Percentiles rank a stretch among this genome's conserved stretches.
phyloP scores from a whole-genome alignment of 257 asterid genomes.

The Primulina huaijiensis region DNA sequence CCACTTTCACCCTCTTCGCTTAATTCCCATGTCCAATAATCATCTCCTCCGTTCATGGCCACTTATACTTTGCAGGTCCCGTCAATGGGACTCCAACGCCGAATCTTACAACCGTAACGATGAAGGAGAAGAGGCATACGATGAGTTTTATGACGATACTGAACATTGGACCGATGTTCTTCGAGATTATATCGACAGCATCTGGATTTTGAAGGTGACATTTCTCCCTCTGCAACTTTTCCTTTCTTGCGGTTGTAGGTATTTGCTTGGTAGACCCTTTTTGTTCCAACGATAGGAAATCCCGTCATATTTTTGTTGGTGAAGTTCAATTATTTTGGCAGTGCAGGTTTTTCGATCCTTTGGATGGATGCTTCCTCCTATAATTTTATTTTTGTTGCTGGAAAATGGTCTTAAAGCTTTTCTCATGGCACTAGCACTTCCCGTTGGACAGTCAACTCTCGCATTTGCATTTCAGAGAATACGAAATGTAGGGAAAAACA shows the following conservation, averaged over 20 bases:
- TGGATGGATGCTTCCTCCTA: constrained; percentile 65
- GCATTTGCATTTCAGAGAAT: constrained; percentile 52
- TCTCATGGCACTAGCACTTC: constrained; percentile 64
- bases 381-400: constrained; percentile 46
- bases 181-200: constrained; percentile 64
- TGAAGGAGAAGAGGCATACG: constrained; percentile 28
- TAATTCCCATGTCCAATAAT: constrained; percentile 22
- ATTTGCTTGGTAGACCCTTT: no score
- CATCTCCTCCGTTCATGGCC: constrained; percentile 27
- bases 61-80: constrained; percentile 36
- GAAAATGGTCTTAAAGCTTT: constrained; percentile 76
- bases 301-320: constrained; percentile 8
- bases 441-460: constrained; percentile 66
- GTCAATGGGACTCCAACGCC: constrained; percentile 64
- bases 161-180: constrained; percentile 52
- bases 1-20: constrained; percentile 18
- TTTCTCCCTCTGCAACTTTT: background rate
- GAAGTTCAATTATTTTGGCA: constrained; percentile 23
- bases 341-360: constrained; percentile 72
- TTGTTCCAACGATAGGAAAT: no score
- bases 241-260: background rate
- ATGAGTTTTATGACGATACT: constrained; percentile 25
- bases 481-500: constrained; percentile 25
- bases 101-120: constrained; percentile 38
- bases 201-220: constrained; percentile 81